A percentile compares a stretch with the other conserved stretches of the same genome.
These are phyloP conservation scores for Calonectria montana DNA, from an alignment of 2,329 filamentous ascomycete species.

Conservation along the genomic window DNA sequence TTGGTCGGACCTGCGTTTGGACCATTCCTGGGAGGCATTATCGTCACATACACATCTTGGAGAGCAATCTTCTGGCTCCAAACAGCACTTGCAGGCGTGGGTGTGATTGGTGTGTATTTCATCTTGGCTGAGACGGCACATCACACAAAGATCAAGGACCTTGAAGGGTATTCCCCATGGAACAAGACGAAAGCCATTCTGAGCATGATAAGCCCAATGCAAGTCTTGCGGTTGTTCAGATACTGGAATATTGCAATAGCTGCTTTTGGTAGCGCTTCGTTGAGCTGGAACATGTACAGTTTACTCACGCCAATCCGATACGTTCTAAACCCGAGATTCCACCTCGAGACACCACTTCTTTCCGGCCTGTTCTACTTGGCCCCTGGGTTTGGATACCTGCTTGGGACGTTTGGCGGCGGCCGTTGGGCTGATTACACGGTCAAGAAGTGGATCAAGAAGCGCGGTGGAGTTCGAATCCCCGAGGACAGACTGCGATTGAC, in stretches of 20 bases:
- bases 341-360: slow-evolving; percentile 73
- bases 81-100: slow-evolving; percentile 72
- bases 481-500: slow-evolving; percentile 75
- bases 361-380: slow-evolving; percentile 80
- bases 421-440: slow-evolving; percentile 76
- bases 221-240: slow-evolving; percentile 71
- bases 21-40: slow-evolving; percentile 78
- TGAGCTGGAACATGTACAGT: slow-evolving; percentile 79
- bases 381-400: slow-evolving; percentile 76
- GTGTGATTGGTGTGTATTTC: slow-evolving; percentile 70
- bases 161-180: slow-evolving; percentile 63
- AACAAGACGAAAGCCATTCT: slow-evolving; percentile 67
- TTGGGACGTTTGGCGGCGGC: slow-evolving; percentile 78
- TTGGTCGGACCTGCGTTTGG: slow-evolving; percentile 79
- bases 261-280: slow-evolving; percentile 65
- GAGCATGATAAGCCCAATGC: slow-evolving; percentile 74
- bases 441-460: slow-evolving; percentile 71
- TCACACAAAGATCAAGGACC: slow-evolving; percentile 69
- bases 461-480: slow-evolving; percentile 68
- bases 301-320: slow-evolving; percentile 75
- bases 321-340: slow-evolving; percentile 79
- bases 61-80: slow-evolving; percentile 83
- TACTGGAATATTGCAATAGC: slow-evolving; percentile 77
- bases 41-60: slow-evolving; percentile 81
- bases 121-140: slow-evolving; percentile 81